Percentiles rank a stretch among this genome's conserved stretches.
Conservation (phyloP, 2,329 filamentous ascomycete species). For the Hymenoscyphus fraxineus region DNA sequence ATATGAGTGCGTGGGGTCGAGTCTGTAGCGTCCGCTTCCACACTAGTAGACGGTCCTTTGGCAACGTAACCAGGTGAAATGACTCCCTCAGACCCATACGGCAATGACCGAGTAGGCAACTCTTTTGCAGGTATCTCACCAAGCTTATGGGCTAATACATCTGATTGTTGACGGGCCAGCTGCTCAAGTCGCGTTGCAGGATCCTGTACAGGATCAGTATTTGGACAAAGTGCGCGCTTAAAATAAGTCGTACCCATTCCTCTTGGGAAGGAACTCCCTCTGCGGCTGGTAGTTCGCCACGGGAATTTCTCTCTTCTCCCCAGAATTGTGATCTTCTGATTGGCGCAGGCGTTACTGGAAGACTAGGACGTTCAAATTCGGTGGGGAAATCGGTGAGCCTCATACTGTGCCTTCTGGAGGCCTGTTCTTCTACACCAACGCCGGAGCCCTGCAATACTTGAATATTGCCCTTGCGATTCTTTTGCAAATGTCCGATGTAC, state of each 20-base stretch:
- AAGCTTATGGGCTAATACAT: conserved; percentile 54
- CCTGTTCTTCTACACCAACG: conserved; percentile 30
- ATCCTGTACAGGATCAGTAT: conserved; percentile 50
- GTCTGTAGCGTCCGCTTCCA: conserved; percentile 8
- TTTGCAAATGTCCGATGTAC: conserved; percentile 76
- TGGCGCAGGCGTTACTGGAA: conserved; percentile 87
- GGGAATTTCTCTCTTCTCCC: conserved; percentile 49
- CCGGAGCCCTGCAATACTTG: conserved; percentile 35
- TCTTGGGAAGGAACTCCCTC: conserved; percentile 81
- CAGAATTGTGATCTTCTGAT: conserved; percentile 66
- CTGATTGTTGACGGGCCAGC: conserved; percentile 63
- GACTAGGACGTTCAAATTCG: conserved; percentile 75
- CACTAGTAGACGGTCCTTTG: conserved; percentile 35
- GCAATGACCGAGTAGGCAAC: conserved; percentile 48
- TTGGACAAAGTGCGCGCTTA: conserved; percentile 39
- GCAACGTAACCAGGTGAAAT: conserved; percentile 45
- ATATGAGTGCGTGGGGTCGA: conserved; percentile 32
- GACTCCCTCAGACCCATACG: conserved; percentile 50
- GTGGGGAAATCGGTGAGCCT: conserved; percentile 85
- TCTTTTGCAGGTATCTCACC: conserved; percentile 37
- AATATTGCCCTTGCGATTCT: conserved; percentile 48
- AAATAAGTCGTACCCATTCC: conserved; percentile 83
- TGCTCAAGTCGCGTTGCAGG: conserved; percentile 66
- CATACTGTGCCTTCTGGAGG: conserved; percentile 46
- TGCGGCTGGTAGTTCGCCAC: conserved; percentile 64